A percentile compares a stretch with the other conserved stretches of the same genome.
phyloP scores from a whole-genome alignment of 2,329 filamentous ascomycete species.

The Trichoderma breve region DNA sequence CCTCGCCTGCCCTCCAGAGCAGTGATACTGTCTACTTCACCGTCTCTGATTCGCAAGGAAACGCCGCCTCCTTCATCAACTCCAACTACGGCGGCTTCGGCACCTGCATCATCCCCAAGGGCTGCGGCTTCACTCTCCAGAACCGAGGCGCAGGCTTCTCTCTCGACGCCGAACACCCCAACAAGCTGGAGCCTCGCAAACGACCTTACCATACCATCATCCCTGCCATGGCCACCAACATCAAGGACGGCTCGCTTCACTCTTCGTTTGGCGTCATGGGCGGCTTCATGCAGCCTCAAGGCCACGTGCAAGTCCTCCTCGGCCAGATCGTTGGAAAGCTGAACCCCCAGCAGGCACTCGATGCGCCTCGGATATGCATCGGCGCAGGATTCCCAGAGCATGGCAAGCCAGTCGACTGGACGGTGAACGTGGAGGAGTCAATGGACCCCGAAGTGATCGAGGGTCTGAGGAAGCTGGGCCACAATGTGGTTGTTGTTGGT shows the following conservation, averaged over 20 bases:
- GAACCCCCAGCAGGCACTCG: conserved; percentile 82
- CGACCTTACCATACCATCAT: conserved; percentile 98
- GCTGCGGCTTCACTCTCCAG: conserved; percentile 90
- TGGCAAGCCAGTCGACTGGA: conserved; percentile 57
- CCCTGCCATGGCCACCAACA: conserved; percentile 81
- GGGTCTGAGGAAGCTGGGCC: conserved; percentile 67
- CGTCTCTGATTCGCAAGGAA: conserved; percentile 76
- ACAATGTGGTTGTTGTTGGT: conserved; percentile 67
- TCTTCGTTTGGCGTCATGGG: conserved; percentile 96
- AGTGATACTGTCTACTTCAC: conserved; percentile 95
- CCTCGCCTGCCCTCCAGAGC: conserved; percentile 72
- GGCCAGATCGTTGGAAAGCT: conserved; percentile 83
- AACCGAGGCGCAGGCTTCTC: conserved; percentile 89
- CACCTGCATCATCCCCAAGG: conserved; percentile 77
- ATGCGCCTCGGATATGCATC: conserved; percentile 89
- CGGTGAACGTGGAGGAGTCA: conserved; percentile 79
- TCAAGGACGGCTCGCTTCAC: conserved; percentile 70
- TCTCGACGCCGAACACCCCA: conserved; percentile 70
- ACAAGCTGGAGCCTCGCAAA: conserved; percentile 76
- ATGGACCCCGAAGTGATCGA: conserved; percentile 67
- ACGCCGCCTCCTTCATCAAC: conserved; percentile 96
- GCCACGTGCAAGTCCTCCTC: conserved; percentile 87
- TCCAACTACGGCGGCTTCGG: conserved; percentile 90
- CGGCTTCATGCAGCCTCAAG: conserved; percentile 97
- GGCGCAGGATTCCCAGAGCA: conserved; percentile 67